Evolutionary conservation across 306 rosid species (phyloP).

Genomic region (Boehmeria nivea): DNA sequence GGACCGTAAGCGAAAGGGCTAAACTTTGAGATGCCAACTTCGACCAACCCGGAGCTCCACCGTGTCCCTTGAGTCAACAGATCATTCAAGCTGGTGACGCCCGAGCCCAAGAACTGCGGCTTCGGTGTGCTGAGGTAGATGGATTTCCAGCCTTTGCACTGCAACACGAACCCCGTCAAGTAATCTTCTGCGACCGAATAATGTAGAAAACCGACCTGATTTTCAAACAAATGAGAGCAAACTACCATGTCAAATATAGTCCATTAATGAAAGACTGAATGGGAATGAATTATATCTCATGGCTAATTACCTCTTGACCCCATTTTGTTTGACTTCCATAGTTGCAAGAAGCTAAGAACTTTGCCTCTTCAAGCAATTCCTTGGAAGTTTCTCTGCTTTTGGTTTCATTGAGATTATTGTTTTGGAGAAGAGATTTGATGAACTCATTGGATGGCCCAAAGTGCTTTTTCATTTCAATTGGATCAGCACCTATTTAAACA

Average conservation of each 20-base stretch:
- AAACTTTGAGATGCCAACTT: constrained; percentile 45
- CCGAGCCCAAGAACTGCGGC: constrained; percentile 64
- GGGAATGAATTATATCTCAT: background rate
- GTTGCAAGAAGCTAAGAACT: constrained; percentile 47
- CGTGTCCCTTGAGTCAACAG: constrained; percentile 52
- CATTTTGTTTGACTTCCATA: constrained; percentile 53
- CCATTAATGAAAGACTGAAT: background rate
- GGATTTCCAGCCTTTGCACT: constrained; percentile 66
- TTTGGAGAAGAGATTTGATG: constrained; percentile 35
- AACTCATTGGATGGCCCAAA: constrained; percentile 57
- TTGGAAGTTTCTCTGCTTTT: background rate
- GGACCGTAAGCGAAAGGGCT: constrained; percentile 52
- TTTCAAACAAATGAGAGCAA: background rate
- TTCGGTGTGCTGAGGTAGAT: constrained; percentile 45
- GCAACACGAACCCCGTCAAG: constrained; percentile 50
- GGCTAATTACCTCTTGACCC: constrained; percentile 65
- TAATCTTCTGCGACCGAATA: constrained; percentile 50
- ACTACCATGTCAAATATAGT: background rate
- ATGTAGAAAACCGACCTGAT: constrained; percentile 62
- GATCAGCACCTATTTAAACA: constrained; percentile 28
- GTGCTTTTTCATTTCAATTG: constrained; percentile 26
- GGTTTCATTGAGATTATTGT: constrained; percentile 10
- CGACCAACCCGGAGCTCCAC: constrained; percentile 57
- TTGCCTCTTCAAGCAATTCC: constrained; percentile 26
- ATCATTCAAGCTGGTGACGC: constrained; percentile 49